Conservation (phyloP, 768 basidiomycete species). For the Trametes cingulata region DNA sequence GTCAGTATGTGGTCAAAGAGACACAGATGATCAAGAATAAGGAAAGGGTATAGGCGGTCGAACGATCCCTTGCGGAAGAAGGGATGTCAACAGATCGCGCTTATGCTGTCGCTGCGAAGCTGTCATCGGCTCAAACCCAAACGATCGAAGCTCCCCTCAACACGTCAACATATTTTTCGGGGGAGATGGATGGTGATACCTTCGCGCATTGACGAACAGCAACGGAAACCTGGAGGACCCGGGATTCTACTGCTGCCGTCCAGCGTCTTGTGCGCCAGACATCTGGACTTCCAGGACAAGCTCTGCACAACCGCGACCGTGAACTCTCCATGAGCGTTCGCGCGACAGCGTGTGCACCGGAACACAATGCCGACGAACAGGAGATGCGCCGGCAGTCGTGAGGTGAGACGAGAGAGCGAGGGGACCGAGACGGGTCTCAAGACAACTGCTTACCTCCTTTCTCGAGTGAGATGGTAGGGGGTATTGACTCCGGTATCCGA, state of each 20-base stretch:
- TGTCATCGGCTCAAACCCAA: neutral
- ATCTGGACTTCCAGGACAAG: too few species aligned
- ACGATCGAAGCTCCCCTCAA: neutral
- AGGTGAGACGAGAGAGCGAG: neutral
- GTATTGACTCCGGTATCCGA: slow-evolving; percentile 89
- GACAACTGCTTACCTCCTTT: slow-evolving; percentile 54
- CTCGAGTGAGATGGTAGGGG: slow-evolving; percentile 81
- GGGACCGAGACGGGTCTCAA: neutral
- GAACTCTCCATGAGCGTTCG: too few species aligned
- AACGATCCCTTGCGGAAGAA: too few species aligned
- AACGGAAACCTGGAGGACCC: too few species aligned
- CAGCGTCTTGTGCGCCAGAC: too few species aligned
- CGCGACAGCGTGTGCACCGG: neutral
- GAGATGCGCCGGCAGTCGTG: neutral
- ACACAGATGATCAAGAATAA: neutral
- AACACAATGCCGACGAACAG: neutral
- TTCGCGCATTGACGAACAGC: neutral
- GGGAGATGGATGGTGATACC: neutral
- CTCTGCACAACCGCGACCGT: too few species aligned
- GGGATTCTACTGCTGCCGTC: too few species aligned
- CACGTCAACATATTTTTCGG: neutral
- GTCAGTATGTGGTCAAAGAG: neutral
- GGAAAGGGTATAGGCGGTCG: neutral
- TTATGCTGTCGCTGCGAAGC: neutral
- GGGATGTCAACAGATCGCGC: neutral